Evolutionary conservation across 164 flowering plant genomes (phyloP).

Genomic region (Aristolochia contorta): DNA sequence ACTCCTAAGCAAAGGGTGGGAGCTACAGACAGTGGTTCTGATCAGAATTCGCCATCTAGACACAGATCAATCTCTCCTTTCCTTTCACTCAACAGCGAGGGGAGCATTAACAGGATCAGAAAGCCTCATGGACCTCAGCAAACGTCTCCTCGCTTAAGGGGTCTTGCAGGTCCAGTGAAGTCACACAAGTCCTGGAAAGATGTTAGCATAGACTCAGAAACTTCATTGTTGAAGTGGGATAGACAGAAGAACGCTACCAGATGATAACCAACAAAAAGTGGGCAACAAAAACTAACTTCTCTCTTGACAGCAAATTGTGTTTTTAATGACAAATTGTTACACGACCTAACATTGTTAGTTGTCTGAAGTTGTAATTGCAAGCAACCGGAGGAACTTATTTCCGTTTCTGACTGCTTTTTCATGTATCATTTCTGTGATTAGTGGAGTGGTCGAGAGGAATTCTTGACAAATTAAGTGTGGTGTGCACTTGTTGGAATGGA

Average conservation of each 20-base stretch:
- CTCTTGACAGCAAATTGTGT: neutral
- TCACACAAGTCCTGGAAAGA: constrained; percentile 12
- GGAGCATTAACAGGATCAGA: constrained; percentile 5
- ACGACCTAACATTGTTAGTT: neutral
- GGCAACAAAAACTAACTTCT: constrained; percentile 1
- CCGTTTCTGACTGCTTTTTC: too few relatives aligned
- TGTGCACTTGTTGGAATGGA: too few relatives aligned
- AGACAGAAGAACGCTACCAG: constrained; percentile 3
- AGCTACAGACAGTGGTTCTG: constrained; percentile 22
- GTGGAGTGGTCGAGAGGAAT: too few relatives aligned
- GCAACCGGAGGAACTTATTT: too few relatives aligned
- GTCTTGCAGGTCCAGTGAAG: constrained; percentile 13
- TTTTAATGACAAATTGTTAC: neutral
- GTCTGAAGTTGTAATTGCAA: neutral
- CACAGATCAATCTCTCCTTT: constrained; percentile 25
- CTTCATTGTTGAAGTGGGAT: constrained; percentile 17
- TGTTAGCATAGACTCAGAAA: constrained; percentile 18
- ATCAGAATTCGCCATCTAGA: constrained; percentile 23
- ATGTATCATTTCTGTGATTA: too few relatives aligned
- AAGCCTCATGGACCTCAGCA: constrained; percentile 17
- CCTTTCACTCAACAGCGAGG: constrained; percentile 33
- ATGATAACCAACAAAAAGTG: constrained; percentile 6
- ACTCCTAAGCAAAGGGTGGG: constrained; percentile 52
- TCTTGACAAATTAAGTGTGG: too few relatives aligned
- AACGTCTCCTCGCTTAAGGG: constrained; percentile 19